Percentiles rank a stretch among this genome's conserved stretches.
Evolutionary conservation across 2,329 filamentous ascomycete species (phyloP).

Genomic region (Trichoderma sp.): DNA sequence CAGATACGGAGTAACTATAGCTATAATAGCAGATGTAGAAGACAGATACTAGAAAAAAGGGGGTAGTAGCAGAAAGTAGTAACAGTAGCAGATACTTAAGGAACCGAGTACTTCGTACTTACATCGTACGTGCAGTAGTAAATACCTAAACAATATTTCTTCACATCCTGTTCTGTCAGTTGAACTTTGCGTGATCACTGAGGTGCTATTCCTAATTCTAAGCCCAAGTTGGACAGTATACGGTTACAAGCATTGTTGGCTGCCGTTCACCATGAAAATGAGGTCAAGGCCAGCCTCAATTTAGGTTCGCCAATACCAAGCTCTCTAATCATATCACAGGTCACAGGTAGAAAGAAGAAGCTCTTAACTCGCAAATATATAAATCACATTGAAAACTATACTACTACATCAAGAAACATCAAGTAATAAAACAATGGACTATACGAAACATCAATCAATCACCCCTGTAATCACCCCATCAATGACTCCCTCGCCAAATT

Average conservation of each 20-base stretch:
- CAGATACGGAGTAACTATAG: too few species aligned
- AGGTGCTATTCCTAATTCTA: too few species aligned
- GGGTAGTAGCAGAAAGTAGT: too few species aligned
- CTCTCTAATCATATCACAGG: not conserved
- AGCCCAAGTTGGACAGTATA: not conserved
- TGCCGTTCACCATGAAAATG: not conserved
- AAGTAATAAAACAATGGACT: not conserved
- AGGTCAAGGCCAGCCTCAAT: not conserved
- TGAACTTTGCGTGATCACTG: too few species aligned
- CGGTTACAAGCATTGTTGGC: not conserved
- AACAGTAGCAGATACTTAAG: too few species aligned
- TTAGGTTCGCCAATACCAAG: not conserved
- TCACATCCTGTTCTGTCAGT: not conserved
- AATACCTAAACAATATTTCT: too few species aligned
- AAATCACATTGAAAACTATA: not conserved
- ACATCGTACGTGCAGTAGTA: too few species aligned
- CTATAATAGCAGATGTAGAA: too few species aligned
- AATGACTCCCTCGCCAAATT: not conserved
- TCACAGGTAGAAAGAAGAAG: fast-evolving
- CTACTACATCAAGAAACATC: not conserved
- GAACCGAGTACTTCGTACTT: too few species aligned
- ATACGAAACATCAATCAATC: not conserved
- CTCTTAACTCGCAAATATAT: not conserved
- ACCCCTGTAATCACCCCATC: not conserved
- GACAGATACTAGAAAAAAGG: too few species aligned